Base-by-base conservation (phyloP, 2,329 filamentous ascomycete species). In the Exophiala bonariae region DNA sequence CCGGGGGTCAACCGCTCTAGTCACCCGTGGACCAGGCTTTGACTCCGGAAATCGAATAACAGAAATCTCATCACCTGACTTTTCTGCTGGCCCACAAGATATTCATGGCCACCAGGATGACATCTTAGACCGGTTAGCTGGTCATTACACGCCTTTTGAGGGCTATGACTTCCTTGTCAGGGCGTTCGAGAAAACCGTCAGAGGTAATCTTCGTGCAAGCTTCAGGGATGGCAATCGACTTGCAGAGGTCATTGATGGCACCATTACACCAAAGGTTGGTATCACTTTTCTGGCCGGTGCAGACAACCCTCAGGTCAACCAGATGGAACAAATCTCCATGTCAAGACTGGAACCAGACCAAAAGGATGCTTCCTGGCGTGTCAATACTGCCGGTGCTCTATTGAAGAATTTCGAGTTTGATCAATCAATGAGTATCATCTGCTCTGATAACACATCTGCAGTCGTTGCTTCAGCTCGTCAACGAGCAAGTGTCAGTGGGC, bases 381-480 rank as follows among this genome's bases (percentile, higher is more conserved):
- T 60, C 19, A 50, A 56, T 16, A 60, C 58, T n/a, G 57, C 57
- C 9, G 57, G 53, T n/a, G 31, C 46, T 2, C 47, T 60, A 14
- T 50, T 60, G 17, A 51, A 26, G 10, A 51, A 58, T 19, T 57
- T 58, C 19, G 49, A 54, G 11, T 54, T 59, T 8, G 35, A 44
- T 19, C 32, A 44, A 20, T 51, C 59, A 32, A 40, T 60, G 10
- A 43, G 28, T 9, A 52, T 56, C 22, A 38, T 53, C 7, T 20
- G 44, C 9, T 52, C 36, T 5, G 58, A 60, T 43, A 37, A 52
- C 28, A 59, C 57, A 4, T 30, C 44, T 8, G 32, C 50, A 2
- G 44, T 57, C 10, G 38, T 55, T n/a, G 23, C 20, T 42, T 22
- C 40, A 3, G 31, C 31, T 20, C 40, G 40, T 28, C 26, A 23